These are phyloP conservation scores for Fusarium neocosmosporiellum DNA, from an alignment of 2,329 filamentous ascomycete genomes.

Conservation along the genomic window DNA sequence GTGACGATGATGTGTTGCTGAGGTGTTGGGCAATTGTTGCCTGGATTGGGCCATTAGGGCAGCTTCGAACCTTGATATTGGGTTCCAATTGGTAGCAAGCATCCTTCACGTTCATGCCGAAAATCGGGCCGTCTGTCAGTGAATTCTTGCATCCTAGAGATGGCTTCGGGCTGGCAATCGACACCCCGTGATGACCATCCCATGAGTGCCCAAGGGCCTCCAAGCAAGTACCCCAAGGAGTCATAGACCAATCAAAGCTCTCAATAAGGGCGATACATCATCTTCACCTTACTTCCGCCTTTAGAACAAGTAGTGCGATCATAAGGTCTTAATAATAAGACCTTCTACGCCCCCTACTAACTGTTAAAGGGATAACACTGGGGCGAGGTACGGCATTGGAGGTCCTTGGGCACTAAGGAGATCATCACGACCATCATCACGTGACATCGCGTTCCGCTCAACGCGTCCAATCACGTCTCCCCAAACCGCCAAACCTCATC, in stretches of 20 bases:
- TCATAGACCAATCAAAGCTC: too few relatives aligned
- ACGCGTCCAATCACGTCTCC: constrained; percentile 33
- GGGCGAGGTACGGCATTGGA: too few relatives aligned
- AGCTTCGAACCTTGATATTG: neutral
- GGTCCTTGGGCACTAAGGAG: too few relatives aligned
- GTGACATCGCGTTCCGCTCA: constrained; percentile 42
- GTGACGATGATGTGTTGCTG: constrained; percentile 1
- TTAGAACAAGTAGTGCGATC: too few relatives aligned
- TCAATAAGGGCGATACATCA: too few relatives aligned
- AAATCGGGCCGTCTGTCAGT: neutral
- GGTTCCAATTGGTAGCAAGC: neutral
- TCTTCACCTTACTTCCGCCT: too few relatives aligned
- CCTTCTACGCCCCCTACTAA: too few relatives aligned
- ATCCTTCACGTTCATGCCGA: fast-evolving
- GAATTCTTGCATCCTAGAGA: neutral
- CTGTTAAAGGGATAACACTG: too few relatives aligned
- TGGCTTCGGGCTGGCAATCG: neutral
- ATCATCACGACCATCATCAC: constrained; percentile 26
- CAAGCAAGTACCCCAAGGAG: too few relatives aligned
- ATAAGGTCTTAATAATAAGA: too few relatives aligned
- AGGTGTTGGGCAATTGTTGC: constrained; percentile 1
- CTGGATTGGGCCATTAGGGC: neutral
- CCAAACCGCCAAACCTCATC: constrained; percentile 6
- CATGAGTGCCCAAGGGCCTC: too few relatives aligned
- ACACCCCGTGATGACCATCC: neutral